Conservation (phyloP, 2,329 filamentous ascomycete species). For the Diaporthe citrichinensis region DNA sequence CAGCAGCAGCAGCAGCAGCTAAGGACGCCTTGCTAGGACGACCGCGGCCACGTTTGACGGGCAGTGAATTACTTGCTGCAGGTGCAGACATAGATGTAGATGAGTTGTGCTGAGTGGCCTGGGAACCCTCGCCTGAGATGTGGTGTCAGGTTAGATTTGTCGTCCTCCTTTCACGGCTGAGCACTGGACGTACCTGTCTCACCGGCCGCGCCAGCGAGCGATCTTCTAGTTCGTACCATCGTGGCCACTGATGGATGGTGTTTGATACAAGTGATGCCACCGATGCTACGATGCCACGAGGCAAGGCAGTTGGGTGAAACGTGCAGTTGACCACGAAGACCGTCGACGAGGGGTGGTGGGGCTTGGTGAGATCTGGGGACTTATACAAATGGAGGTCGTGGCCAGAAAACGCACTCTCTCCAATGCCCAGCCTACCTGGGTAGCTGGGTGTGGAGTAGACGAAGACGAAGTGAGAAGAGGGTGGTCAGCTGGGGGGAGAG, state of each 20-base stretch:
- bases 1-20: slow-evolving; percentile 22
- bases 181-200: slow-evolving; percentile 25
- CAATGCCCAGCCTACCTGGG: not conserved
- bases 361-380: slow-evolving; percentile 12
- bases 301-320: not conserved
- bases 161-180: not conserved
- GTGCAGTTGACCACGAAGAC: not conserved
- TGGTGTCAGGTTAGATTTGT: slow-evolving; percentile 17
- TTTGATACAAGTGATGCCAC: not conserved
- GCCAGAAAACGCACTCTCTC: not conserved
- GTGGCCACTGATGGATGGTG: not conserved
- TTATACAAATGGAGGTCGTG: not conserved
- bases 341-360: not conserved
- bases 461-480: not conserved
- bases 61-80: slow-evolving; percentile 6
- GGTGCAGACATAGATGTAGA: slow-evolving; percentile 6
- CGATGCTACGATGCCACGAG: not conserved
- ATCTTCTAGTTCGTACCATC: slow-evolving; percentile 39
- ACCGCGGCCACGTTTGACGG: slow-evolving; percentile 48
- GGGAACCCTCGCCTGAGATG: slow-evolving; percentile 17
- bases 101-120: not conserved
- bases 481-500: not conserved
- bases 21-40: slow-evolving; percentile 47
- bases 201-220: slow-evolving; percentile 12
- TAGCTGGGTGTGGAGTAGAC: not conserved